A percentile compares a stretch with the other conserved stretches of the same genome.
phyloP scores from a whole-genome alignment of 208 protist genomes.

The Leishmania turanica region DNA sequence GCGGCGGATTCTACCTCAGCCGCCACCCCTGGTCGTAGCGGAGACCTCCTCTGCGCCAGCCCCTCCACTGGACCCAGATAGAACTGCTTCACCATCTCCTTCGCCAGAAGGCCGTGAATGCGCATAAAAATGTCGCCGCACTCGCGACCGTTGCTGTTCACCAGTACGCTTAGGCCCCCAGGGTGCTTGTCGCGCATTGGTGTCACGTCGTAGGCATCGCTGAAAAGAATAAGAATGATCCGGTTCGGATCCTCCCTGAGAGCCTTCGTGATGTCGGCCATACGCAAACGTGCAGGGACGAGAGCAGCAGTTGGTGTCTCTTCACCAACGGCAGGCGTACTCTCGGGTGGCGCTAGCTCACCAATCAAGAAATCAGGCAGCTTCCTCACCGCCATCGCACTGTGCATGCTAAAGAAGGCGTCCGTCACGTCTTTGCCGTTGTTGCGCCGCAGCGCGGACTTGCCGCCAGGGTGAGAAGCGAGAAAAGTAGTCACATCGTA shows the following conservation, averaged over 20 bases:
- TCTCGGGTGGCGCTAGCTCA: conserved; percentile 4
- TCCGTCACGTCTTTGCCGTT: conserved; percentile 49
- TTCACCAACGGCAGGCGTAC: neutral
- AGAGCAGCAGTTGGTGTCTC: neutral
- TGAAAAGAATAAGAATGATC: conserved; percentile 53
- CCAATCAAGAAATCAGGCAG: conserved; percentile 32
- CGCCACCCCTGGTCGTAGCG: conserved; percentile 14
- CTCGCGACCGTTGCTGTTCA: conserved; percentile 60
- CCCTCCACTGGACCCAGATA: conserved; percentile 43
- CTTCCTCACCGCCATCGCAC: conserved; percentile 5
- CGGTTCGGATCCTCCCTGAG: conserved; percentile 29
- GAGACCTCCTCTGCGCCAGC: conserved; percentile 7
- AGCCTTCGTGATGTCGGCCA: conserved; percentile 27
- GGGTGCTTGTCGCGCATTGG: conserved; percentile 50
- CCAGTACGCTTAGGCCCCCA: conserved; percentile 45
- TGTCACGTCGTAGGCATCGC: conserved; percentile 60
- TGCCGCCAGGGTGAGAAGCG: conserved; percentile 81
- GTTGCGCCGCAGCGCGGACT: conserved; percentile 30
- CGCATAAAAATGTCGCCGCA: conserved; percentile 70
- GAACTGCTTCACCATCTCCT: conserved; percentile 39
- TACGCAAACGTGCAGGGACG: conserved; percentile 11
- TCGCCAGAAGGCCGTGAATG: conserved; percentile 61
- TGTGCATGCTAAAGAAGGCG: conserved; percentile 37
- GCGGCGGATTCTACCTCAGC: neutral
- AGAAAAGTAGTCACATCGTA: conserved; percentile 86